Base-by-base conservation (phyloP, 768 basidiomycete species). In the Psilocybe cyanescens region DNA sequence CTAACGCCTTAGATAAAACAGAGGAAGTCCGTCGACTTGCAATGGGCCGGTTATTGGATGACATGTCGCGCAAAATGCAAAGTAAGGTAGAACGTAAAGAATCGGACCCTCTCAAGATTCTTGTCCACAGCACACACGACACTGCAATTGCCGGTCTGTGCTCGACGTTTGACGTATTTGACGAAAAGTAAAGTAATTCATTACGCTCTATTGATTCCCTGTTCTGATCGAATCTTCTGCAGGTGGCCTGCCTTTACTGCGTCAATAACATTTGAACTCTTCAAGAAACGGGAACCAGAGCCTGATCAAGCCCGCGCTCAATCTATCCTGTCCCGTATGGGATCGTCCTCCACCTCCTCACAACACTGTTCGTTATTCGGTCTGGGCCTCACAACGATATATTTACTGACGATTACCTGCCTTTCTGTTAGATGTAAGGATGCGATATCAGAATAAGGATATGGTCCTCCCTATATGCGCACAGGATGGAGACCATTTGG, bases 231-330 rank as follows among this genome's bases (percentile, higher is more conserved):
- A n/a, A 14, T 48, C 12, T 9, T 9, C 44, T 37, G 9, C 59
- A 87, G 88, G 66, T 92, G 91, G 90, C 89, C 88, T 6, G 82
- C 88, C 3, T 92, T 92, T 73, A 88, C 90, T 0, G 86, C 89
- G 1, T 83, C 86, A 0, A 79, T 92, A 35, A 88, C 88, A 0
- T 90, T 92, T 68, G 91, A 92, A 70, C 80, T 92, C 8, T 92
- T 90, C 77, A 82, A 79, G 65, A 78, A 76, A 64, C 39, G 66
- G 5, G 64, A 64, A 14, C 49, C 59, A 6, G 59, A 48, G 33
- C 56, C 30, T 50, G 58, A 69, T 8, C 59, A 65, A 24, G 59
- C 60, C n/a, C 65, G 70, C 39, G 71, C 76, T 5, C 85, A 84
- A 62, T 67, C 66, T 8, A 51, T 85, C 44, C 63, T 86, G n/a